Evolutionary conservation across 2,329 filamentous ascomycete species (phyloP).

Genomic region (Ceratocystis albifundus): DNA sequence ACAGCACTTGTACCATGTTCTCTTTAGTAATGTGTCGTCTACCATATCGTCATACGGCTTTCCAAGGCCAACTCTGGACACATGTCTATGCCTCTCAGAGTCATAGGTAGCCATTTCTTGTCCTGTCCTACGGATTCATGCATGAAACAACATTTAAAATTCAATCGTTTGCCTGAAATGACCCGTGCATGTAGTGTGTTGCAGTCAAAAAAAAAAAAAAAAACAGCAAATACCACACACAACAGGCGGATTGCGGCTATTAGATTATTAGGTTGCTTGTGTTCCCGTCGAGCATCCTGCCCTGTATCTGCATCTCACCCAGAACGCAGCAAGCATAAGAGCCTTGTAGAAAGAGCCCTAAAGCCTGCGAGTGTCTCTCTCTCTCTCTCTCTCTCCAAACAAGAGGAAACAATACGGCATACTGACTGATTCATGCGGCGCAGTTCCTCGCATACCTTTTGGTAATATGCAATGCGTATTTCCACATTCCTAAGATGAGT

Average conservation of each 20-base stretch:
- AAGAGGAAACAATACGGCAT: neutral
- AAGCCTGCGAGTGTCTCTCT: too few species aligned
- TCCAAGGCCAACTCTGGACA: neutral
- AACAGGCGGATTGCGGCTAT: neutral
- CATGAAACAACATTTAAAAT: constrained; percentile 4
- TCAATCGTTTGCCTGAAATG: neutral
- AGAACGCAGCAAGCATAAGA: neutral
- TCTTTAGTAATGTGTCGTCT: neutral
- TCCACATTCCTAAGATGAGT: neutral
- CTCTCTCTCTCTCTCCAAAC: neutral
- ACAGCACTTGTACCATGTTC: neutral
- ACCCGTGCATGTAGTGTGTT: neutral
- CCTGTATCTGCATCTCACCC: neutral
- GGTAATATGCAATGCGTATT: neutral
- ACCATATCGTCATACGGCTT: neutral
- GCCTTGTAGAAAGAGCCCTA: neutral
- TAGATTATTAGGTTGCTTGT: neutral
- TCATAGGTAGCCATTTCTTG: neutral
- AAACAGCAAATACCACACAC: neutral
- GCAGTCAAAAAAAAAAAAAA: neutral
- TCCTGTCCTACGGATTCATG: neutral
- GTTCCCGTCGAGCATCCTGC: neutral
- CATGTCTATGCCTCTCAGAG: neutral
- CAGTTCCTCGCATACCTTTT: neutral
- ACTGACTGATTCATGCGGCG: neutral